These are phyloP conservation scores for Fusarium secorum DNA, from an alignment of 2,329 filamentous ascomycete species.

Conservation along the genomic window DNA sequence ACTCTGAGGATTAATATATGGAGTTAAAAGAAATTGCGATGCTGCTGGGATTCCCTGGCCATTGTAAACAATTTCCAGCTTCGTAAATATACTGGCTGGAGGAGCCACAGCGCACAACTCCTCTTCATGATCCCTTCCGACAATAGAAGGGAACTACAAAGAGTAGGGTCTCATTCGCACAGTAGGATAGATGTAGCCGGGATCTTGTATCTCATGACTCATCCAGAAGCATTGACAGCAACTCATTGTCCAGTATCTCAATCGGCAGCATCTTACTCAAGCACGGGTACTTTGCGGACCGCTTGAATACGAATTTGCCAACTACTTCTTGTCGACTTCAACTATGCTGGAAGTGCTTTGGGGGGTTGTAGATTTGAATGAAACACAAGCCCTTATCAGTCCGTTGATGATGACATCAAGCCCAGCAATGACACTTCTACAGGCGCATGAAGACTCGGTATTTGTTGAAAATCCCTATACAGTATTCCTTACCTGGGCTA, in stretches of 20 bases:
- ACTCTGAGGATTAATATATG: neutral
- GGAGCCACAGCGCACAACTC: neutral
- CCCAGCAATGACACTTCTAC: neutral
- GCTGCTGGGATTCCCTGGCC: no score
- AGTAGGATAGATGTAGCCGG: neutral
- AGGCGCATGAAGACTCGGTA: neutral
- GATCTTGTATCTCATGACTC: no score
- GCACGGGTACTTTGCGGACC: no score
- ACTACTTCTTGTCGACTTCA: neutral
- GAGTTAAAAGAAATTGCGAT: neutral
- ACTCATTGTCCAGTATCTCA: neutral
- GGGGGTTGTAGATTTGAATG: neutral
- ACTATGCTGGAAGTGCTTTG: neutral
- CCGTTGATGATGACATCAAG: neutral
- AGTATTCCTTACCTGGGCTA: neutral
- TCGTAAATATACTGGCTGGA: neutral
- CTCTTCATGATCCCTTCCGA: neutral
- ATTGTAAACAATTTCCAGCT: neutral
- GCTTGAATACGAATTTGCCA: neutral
- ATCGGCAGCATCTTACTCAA: neutral
- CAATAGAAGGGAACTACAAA: neutral
- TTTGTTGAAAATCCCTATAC: neutral
- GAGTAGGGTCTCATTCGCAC: neutral
- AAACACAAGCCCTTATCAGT: neutral
- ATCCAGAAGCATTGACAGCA: no score